These are phyloP conservation scores for Macrophomina phaseolina DNA, from an alignment of 2,329 filamentous ascomycete genomes.

Conservation along the genomic window DNA sequence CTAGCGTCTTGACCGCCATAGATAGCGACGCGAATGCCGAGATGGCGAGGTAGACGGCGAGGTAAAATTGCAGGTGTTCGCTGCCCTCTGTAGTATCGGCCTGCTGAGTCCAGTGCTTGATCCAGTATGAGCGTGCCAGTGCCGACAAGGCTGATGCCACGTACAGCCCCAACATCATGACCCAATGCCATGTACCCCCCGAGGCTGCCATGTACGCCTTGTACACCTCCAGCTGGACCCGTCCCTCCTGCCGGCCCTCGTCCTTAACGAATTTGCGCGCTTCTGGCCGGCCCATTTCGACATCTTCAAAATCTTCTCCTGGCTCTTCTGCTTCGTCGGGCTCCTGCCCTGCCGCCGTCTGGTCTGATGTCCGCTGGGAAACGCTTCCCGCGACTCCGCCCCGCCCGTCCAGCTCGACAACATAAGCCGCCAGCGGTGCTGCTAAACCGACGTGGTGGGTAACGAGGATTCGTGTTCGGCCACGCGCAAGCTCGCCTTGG, in stretches of 20 bases:
- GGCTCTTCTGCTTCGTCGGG: conserved; percentile 40
- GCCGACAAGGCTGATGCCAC: conserved; percentile 85
- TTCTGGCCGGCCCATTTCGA: conserved; percentile 63
- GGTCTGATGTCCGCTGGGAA: conserved; percentile 34
- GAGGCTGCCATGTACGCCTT: conserved; percentile 76
- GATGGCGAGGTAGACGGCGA: background rate
- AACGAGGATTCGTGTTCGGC: conserved; percentile 6
- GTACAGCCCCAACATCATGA: conserved; percentile 67
- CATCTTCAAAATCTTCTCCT: conserved; percentile 44
- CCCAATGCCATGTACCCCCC: conserved; percentile 71
- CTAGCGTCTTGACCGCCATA: conserved; percentile 2
- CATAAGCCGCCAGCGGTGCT: background rate
- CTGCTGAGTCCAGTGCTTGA: conserved; percentile 3
- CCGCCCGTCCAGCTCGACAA: background rate
- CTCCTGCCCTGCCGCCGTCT: conserved; percentile 30
- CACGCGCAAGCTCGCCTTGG: conserved; percentile 1
- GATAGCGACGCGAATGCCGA: background rate
- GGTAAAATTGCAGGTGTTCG: background rate
- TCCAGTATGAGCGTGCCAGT: conserved; percentile 40
- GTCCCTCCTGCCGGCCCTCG: conserved; percentile 72
- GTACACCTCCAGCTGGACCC: conserved; percentile 82
- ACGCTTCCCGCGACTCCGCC: no score
- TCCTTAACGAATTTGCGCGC: conserved; percentile 22
- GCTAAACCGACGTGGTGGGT: conserved; percentile 12
- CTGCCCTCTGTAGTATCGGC: background rate